Evolutionary conservation across 1,139 yeast genomes (phyloP), one percentile per base, ranked within the genome.

Genomic region (Nadsonia starkeyi-henricii): DNA sequence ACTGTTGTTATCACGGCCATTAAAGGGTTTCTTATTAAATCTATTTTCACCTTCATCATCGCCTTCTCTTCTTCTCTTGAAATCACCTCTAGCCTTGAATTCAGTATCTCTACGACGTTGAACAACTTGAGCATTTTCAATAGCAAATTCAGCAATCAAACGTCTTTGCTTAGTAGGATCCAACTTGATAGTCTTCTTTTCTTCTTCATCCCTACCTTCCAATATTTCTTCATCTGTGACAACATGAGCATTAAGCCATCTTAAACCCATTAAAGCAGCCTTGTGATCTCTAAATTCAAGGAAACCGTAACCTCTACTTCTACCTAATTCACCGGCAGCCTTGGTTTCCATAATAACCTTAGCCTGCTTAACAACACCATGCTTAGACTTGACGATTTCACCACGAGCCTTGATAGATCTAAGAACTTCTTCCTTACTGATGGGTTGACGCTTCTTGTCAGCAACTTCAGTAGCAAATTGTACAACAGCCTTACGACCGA

Each of bases 231-330:
- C 78, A 45, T 66, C 66, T 0, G 85, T 69, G 13, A 91, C 95
- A 59, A 78, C 82, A 63, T 91, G 96, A 2, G 95, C 96, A 67
- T 91, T 91, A 64, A 91, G 74, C 96, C 96, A 93, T 71, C 99
- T 78, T 53, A 91, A 75, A 4, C 95, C 97, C 96, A 89, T 89
- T 54, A 91, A 74, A 1, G 99, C 98, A 53, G 84, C 67, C 65
- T 84, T 85, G 64, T 91, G 99, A 64, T 89, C 95, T 67, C 91
- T 79, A 65, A 75, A 88, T 67, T 93, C 98, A 49, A 91, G 68
- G 71, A 91, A 89, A 54, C 99, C 99, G 59, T 89, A 91, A 52
- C 99, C 98, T 70, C 97, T 80, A 63, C 93, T 81, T 67, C 98
- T 77, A 48, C 97, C 98, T 33, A 75, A 66, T 42, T 83, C 85